Percentiles rank a stretch among this genome's conserved stretches.
These are phyloP conservation scores for Rhizopogon vulgaris DNA, from an alignment of 768 basidiomycete genomes.

Conservation along the genomic window DNA sequence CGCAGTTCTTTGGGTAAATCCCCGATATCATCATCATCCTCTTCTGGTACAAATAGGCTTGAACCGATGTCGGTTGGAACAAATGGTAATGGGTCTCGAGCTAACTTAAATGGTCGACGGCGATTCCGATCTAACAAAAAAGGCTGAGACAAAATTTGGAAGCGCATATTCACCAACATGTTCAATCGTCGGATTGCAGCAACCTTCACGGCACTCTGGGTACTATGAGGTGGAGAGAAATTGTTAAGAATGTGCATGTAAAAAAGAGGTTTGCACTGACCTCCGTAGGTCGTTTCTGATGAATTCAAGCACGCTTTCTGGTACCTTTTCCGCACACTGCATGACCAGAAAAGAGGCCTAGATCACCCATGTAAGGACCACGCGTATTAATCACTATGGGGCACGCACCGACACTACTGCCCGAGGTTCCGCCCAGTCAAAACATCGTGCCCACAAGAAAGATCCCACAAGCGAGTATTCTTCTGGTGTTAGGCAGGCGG, in stretches of 20 bases:
- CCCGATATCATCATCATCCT: slow-evolving; percentile 45
- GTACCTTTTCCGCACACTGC: slow-evolving; percentile 64
- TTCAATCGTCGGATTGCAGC: slow-evolving; percentile 51
- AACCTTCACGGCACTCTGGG: slow-evolving; percentile 29
- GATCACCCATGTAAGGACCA: neutral
- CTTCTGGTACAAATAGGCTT: slow-evolving; percentile 47
- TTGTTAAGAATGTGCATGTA: neutral
- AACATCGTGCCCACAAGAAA: slow-evolving; percentile 51
- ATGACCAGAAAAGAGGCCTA: slow-evolving; percentile 63
- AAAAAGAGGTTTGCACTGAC: slow-evolving; percentile 26
- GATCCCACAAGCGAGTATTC: slow-evolving; percentile 50
- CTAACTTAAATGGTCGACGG: slow-evolving; percentile 61
- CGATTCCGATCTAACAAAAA: slow-evolving; percentile 54
- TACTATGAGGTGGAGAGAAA: slow-evolving; percentile 2
- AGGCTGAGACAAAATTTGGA: slow-evolving; percentile 59
- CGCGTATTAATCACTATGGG: neutral
- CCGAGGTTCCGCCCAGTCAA: slow-evolving; percentile 34
- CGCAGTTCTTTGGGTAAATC: slow-evolving; percentile 59
- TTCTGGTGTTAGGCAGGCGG: slow-evolving; percentile 41
- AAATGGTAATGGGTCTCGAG: slow-evolving; percentile 68
- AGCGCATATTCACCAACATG: slow-evolving; percentile 59
- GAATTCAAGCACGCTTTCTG: slow-evolving; percentile 39
- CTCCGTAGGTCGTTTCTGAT: slow-evolving; percentile 53
- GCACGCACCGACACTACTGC: slow-evolving; percentile 45
- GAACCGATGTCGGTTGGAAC: slow-evolving; percentile 73